Evolutionary conservation across 495 filamentous ascomycete species (phyloP).

Genomic region (Endocarpon pusillum): DNA sequence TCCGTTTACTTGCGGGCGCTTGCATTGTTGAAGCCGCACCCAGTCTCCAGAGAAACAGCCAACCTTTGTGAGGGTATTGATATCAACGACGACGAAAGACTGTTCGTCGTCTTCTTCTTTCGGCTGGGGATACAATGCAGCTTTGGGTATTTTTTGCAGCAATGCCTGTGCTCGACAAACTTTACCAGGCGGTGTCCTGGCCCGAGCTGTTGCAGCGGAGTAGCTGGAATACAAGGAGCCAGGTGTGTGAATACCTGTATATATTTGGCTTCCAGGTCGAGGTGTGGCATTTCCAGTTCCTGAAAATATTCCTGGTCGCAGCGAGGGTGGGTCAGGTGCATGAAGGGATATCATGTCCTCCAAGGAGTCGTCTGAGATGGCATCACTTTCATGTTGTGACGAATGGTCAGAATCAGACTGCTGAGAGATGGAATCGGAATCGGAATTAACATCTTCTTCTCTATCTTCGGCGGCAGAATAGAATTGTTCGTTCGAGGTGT

Average conservation of each 20-base stretch:
- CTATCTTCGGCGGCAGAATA: conserved; percentile 73
- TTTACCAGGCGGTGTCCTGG: conserved; percentile 36
- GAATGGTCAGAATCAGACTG: conserved; percentile 26
- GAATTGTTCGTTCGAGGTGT: conserved; percentile 75
- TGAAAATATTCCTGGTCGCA: conserved; percentile 50
- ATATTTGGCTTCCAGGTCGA: conserved; percentile 39
- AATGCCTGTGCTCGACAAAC: conserved; percentile 69
- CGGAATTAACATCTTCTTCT: conserved; percentile 36
- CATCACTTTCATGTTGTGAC: conserved; percentile 38
- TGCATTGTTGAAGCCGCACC: conserved; percentile 65
- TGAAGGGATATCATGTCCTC: conserved; percentile 73
- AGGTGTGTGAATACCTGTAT: conserved; percentile 55
- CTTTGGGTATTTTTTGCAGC: conserved; percentile 50
- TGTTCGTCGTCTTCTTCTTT: conserved; percentile 73
- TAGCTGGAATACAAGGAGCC: conserved; percentile 75
- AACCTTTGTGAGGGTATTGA: conserved; percentile 65
- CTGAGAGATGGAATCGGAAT: conserved; percentile 22
- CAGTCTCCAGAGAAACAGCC: conserved; percentile 96
- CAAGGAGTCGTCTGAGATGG: conserved; percentile 57
- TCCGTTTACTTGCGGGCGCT: conserved; percentile 42
- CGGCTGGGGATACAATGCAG: conserved; percentile 71
- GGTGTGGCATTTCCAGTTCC: conserved; percentile 57
- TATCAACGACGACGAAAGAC: conserved; percentile 73
- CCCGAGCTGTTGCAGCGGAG: conserved; percentile 59
- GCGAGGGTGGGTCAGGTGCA: conserved; percentile 55